Evolutionary conservation across 228 moss, liverwort and hornwort genomes (phyloP).

Genomic region (Sphagnum fallax): DNA sequence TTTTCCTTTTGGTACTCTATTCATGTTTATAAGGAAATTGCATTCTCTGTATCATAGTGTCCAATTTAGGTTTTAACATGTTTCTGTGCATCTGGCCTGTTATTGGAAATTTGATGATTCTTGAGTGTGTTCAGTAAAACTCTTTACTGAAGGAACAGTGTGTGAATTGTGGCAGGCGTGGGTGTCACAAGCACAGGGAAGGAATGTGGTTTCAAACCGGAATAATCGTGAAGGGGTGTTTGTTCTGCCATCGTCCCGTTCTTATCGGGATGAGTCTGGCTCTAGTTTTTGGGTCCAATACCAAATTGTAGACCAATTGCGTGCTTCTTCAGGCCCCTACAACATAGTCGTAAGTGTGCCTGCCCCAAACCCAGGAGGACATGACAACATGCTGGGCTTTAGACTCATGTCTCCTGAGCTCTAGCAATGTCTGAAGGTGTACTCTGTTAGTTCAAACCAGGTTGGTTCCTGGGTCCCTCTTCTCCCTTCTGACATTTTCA

Average conservation of each 20-base stretch:
- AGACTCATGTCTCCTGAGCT: neutral
- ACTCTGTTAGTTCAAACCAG: no score
- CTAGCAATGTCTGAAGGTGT: neutral
- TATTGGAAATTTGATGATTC: no score
- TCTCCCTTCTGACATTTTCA: neutral
- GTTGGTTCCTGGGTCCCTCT: no score
- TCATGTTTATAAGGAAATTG: no score
- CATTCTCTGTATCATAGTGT: no score
- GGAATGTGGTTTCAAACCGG: constrained; percentile 80
- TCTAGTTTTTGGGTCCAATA: constrained; percentile 80
- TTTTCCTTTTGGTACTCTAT: no score
- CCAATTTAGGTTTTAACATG: no score
- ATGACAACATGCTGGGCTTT: no score
- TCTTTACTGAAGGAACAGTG: no score
- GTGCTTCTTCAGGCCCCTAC: constrained; percentile 43
- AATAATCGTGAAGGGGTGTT: constrained; percentile 74
- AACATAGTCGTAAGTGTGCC: constrained; percentile 52
- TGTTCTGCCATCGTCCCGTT: constrained; percentile 57
- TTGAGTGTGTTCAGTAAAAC: no score
- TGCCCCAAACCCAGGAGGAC: no score
- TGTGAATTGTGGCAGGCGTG: constrained; percentile 41
- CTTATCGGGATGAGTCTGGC: constrained; percentile 85
- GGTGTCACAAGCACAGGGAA: constrained; percentile 87
- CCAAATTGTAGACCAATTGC: constrained; percentile 77
- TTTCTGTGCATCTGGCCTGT: no score